A percentile compares a stretch with the other conserved stretches of the same genome.
phyloP scores from a whole-genome alignment of 2,329 filamentous ascomycete genomes.

The Colletotrichum sidae region DNA sequence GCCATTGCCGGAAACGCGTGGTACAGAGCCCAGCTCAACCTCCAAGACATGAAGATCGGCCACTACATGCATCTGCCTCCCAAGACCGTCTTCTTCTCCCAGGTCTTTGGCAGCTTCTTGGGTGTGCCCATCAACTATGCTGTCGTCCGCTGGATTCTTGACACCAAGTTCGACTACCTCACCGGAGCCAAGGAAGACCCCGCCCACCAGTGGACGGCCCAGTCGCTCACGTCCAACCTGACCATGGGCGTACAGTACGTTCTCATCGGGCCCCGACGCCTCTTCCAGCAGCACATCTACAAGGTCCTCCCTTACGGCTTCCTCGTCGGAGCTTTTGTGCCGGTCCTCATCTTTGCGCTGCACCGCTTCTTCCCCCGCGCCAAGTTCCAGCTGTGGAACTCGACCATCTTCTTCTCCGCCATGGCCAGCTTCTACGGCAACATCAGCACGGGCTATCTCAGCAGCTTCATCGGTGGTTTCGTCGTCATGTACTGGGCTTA shows the following conservation, averaged over 20 bases:
- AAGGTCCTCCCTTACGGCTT: conserved; percentile 64
- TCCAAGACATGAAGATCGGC: conserved; percentile 63
- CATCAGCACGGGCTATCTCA: conserved; percentile 69
- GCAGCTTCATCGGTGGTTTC: conserved; percentile 68
- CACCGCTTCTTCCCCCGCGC: conserved; percentile 64
- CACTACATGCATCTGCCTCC: conserved; percentile 68
- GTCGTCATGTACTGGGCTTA: conserved; percentile 71
- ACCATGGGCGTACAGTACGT: conserved; percentile 71
- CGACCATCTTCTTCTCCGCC: conserved; percentile 70
- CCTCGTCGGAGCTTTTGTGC: conserved; percentile 59
- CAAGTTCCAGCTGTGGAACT: conserved; percentile 69
- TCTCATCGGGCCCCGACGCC: conserved; percentile 55
- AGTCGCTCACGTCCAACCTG: conserved; percentile 61
- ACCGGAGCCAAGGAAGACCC: conserved; percentile 63
- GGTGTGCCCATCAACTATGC: conserved; percentile 72
- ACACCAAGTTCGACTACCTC: conserved; percentile 67
- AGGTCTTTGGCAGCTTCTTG: conserved; percentile 68
- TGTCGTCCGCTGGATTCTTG: conserved; percentile 69
- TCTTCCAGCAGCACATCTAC: conserved; percentile 62
- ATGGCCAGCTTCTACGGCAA: conserved; percentile 70
- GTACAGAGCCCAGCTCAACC: conserved; percentile 68
- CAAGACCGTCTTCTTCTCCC: conserved; percentile 69
- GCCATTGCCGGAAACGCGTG: conserved; percentile 71
- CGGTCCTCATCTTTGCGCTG: conserved; percentile 60
- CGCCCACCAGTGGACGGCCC: conserved; percentile 71